Conservation (phyloP, 2,329 filamentous ascomycete species). For the Alternaria burnsii region DNA sequence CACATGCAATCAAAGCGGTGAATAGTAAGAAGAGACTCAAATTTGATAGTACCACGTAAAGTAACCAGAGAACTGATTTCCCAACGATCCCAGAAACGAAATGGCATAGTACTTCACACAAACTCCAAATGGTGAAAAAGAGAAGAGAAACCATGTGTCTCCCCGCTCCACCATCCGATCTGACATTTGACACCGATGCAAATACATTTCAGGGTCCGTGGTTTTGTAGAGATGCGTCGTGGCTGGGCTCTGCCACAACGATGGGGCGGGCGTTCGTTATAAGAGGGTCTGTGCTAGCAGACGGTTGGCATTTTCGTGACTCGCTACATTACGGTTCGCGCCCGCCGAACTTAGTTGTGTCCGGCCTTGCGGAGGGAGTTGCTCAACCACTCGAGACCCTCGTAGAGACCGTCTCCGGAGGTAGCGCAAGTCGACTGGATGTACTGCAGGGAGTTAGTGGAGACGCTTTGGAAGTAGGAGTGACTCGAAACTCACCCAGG, state of each 20-base stretch:
- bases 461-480: neutral
- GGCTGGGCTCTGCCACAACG: conserved; percentile 25
- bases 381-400: conserved; percentile 80
- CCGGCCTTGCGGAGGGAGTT: conserved; percentile 64
- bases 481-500: conserved; percentile 78
- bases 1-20: conserved; percentile 27
- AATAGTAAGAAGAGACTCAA: conserved; percentile 49
- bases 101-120: conserved; percentile 47
- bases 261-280: conserved; percentile 36
- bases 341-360: conserved; percentile 53
- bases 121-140: conserved; percentile 50
- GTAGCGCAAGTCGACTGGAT: conserved; percentile 99
- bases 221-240: conserved; percentile 21
- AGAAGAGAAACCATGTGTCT: conserved; percentile 32
- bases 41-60: conserved; percentile 51
- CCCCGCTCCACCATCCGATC: conserved; percentile 49
- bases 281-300: conserved; percentile 36
- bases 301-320: conserved; percentile 38
- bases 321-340: conserved; percentile 32
- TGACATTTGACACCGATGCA: conserved; percentile 44
- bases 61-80: conserved; percentile 49
- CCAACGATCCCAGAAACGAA: conserved; percentile 48
- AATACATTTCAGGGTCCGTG: conserved; percentile 42
- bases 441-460: conserved; percentile 66
- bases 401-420: conserved; percentile 98